Base-by-base conservation (phyloP, 2,329 filamentous ascomycete genomes). In the Xylaria polymorpha region DNA sequence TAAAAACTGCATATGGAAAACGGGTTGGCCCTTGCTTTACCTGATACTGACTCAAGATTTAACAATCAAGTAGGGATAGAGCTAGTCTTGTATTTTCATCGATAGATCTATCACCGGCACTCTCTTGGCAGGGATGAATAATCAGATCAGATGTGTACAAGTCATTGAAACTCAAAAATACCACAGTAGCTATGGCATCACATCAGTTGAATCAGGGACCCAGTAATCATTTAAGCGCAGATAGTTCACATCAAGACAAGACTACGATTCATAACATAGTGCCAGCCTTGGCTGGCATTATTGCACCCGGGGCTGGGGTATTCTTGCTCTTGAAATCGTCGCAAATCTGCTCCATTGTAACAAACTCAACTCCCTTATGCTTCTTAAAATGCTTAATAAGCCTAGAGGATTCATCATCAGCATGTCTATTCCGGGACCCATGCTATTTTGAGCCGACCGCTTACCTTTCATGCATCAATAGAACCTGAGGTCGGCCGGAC, bases 301-400 rank as follows among this genome's bases (percentile, higher is more conserved):
- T 74, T 0, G 90, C 90, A 0, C 88, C 89, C 50, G 82, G 77
- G 0, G 87, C 84, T 0, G 87, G 84, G 2, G 78, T 78, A 68
- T 90, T 91, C 78, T 86, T 90, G 69, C 82, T 84, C 82, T 92
- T 93, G 79, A 93, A 94, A 35, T 92, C 88, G 75, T 93, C 90
- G 39, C 84, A 88, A 80, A 94, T 92, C 75, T 92, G 85, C 74
- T 88, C 71, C 69, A 70, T 73, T 0, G 73, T 73, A 18, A 73
- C 71, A 18, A 68, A 74, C 46, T 75, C 73, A 25, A 74, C 71
- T 10, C 73, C 72, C 41, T 74, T 72, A 50, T 75, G 73, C 66
- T 74, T 73, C 50, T 73, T 75, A 37, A 93, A 91, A 39, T 75
- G 66, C 48, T 75, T 71, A 39, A 75, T 73, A 29, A 75, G 53